phyloP scores from a whole-genome alignment of 352 stramenopile species.

The Phytophthora podocarpi region DNA sequence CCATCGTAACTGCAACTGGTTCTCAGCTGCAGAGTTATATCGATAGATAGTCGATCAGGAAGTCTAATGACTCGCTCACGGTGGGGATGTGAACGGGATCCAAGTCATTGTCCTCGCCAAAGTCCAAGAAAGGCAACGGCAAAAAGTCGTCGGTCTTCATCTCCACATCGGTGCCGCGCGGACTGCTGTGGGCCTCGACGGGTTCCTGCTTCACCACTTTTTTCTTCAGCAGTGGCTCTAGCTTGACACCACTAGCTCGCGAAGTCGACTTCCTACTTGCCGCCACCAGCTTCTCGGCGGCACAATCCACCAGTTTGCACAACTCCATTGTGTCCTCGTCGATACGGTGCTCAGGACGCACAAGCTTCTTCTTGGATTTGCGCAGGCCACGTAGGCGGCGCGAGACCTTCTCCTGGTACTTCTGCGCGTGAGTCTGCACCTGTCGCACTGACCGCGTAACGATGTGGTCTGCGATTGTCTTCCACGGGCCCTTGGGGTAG shows the following conservation, averaged over 20 bases:
- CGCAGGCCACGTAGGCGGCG: slow-evolving; percentile 63
- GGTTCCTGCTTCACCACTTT: slow-evolving; percentile 26
- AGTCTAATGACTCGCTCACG: slow-evolving; percentile 69
- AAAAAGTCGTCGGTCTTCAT: slow-evolving; percentile 51
- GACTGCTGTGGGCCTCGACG: slow-evolving; percentile 25
- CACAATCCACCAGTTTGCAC: slow-evolving; percentile 60
- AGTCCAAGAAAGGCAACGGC: slow-evolving; percentile 49
- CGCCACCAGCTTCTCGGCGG: slow-evolving; percentile 48
- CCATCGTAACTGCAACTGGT: slow-evolving; percentile 25
- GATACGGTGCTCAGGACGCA: slow-evolving; percentile 60
- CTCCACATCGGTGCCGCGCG: slow-evolving; percentile 32
- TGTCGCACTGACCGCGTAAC: slow-evolving; percentile 70
- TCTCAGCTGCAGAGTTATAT: slow-evolving; percentile 35
- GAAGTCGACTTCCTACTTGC: slow-evolving; percentile 25
- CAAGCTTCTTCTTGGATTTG: slow-evolving; percentile 77
- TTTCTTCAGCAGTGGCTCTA: slow-evolving; percentile 38
- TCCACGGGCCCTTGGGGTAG: slow-evolving; percentile 75
- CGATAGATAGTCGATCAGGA: slow-evolving; percentile 68
- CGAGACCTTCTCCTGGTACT: slow-evolving; percentile 80
- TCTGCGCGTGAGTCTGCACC: slow-evolving; percentile 81
- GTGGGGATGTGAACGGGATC: slow-evolving; percentile 55
- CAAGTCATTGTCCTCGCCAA: slow-evolving; percentile 52
- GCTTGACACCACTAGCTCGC: slow-evolving; percentile 20
- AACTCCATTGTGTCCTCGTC: slow-evolving; percentile 66
- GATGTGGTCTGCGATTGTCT: slow-evolving; percentile 74